Conservation (phyloP, 1,139 yeast genomes). For the Lodderomyces metapsilosis region DNA sequence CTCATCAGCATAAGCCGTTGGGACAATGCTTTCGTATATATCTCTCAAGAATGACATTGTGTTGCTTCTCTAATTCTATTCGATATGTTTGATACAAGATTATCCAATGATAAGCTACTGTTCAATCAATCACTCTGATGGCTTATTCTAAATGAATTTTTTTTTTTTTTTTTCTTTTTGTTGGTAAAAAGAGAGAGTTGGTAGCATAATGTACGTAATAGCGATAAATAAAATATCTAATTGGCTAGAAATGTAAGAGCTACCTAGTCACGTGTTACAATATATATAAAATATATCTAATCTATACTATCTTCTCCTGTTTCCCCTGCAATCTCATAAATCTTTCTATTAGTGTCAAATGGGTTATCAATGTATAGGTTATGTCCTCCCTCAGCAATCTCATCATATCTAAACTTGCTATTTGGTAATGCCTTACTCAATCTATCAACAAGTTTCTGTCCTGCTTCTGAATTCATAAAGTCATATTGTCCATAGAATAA, state of each 20-base stretch:
- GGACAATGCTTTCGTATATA: slow-evolving; percentile 77
- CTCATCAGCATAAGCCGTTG: slow-evolving; percentile 88
- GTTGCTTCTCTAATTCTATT: neutral
- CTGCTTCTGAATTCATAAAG: slow-evolving; percentile 84
- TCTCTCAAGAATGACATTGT: slow-evolving; percentile 66
- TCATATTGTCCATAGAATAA: slow-evolving; percentile 81
- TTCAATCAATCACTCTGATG: neutral
- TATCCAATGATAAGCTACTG: neutral
- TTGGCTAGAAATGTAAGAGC: slow-evolving; percentile 9
- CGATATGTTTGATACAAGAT: neutral
- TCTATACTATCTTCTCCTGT: neutral
- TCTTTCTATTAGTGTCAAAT: slow-evolving; percentile 50
- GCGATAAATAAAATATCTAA: slow-evolving; percentile 12
- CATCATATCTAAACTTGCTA: slow-evolving; percentile 19
- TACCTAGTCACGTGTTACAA: neutral
- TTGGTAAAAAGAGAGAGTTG: neutral
- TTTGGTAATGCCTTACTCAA: slow-evolving; percentile 24
- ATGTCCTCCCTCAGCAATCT: slow-evolving; percentile 44
- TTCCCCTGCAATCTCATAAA: slow-evolving; percentile 18
- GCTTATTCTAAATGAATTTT: too few species aligned
- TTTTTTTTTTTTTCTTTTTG: neutral
- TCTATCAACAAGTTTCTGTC: slow-evolving; percentile 46
- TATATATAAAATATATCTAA: too few species aligned
- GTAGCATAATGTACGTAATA: slow-evolving; percentile 4
- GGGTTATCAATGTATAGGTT: slow-evolving; percentile 49